A percentile compares a stretch with the other conserved stretches of the same genome.
Conservation (phyloP, 306 rosid genomes). For the Quercus mongolica region DNA sequence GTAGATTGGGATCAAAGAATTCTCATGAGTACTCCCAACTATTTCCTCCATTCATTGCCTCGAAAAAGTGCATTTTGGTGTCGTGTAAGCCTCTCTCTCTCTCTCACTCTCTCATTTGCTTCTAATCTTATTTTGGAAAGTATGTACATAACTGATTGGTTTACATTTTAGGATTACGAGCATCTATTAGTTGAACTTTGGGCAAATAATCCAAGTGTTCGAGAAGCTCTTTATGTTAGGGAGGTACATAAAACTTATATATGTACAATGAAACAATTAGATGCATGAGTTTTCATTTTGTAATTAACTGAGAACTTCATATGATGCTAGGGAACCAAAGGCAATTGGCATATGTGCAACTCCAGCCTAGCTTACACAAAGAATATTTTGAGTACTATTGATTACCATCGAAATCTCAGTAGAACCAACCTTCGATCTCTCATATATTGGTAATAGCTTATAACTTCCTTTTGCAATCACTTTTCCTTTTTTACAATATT, state of each 20-base stretch:
- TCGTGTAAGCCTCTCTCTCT: not conserved
- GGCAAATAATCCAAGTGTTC: not conserved
- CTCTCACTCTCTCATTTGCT: not conserved
- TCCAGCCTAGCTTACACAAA: not conserved
- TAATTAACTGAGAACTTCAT: not conserved
- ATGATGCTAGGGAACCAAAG: not conserved
- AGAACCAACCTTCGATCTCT: not conserved
- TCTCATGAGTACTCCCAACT: not conserved
- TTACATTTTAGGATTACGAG: not conserved
- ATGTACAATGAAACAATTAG: not conserved
- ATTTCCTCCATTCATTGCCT: not conserved
- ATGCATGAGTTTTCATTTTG: too few species aligned
- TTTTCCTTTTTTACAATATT: too few species aligned
- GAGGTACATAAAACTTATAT: not conserved
- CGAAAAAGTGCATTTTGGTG: slow-evolving; percentile 1
- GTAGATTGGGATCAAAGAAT: not conserved
- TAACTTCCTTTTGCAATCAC: not conserved
- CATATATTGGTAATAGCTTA: not conserved
- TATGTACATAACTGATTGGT: not conserved
- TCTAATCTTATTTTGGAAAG: not conserved
- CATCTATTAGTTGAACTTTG: not conserved
- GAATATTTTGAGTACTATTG: not conserved
- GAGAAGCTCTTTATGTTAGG: not conserved
- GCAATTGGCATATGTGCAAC: not conserved
- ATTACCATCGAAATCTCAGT: not conserved